Percentiles rank a stretch among this genome's conserved stretches.
These are phyloP conservation scores for Trichosporon sp. DNA, from an alignment of 1,284 basidiomycete species.

Conservation along the genomic window DNA sequence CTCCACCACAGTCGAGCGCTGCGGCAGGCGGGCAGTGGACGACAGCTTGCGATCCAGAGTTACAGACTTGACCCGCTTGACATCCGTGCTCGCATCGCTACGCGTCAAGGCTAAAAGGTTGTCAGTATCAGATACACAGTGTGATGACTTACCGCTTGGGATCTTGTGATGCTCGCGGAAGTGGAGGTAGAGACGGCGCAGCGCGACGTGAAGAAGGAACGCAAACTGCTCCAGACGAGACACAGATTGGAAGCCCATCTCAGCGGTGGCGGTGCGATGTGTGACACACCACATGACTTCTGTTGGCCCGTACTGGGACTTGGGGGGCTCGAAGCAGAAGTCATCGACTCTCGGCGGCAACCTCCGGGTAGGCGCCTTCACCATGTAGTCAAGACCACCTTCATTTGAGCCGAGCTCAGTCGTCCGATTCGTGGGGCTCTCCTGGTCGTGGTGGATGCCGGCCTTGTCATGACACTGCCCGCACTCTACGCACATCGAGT, in stretches of 20 bases:
- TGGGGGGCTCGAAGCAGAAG: slow-evolving; percentile 65
- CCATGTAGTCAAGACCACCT: slow-evolving; percentile 35
- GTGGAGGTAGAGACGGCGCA: slow-evolving; percentile 83
- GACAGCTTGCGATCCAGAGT: slow-evolving; percentile 86
- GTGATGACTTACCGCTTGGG: slow-evolving; percentile 49
- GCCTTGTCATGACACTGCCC: slow-evolving; percentile 70
- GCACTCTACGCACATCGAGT: slow-evolving; percentile 85
- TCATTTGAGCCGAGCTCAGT: slow-evolving; percentile 31
- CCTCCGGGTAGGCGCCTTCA: slow-evolving; percentile 39
- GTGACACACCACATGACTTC: slow-evolving; percentile 63
- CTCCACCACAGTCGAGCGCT: slow-evolving; percentile 91
- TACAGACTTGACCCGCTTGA: slow-evolving; percentile 86
- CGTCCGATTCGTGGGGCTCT: slow-evolving; percentile 12
- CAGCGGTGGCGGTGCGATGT: slow-evolving; percentile 63
- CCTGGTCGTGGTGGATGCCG: slow-evolving; percentile 44
- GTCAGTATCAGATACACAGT: neutral
- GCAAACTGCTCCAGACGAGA: slow-evolving; percentile 96
- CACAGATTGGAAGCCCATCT: slow-evolving; percentile 79
- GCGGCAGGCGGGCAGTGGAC: slow-evolving; percentile 83
- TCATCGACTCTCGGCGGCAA: slow-evolving; percentile 65
- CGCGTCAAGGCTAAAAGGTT: slow-evolving; percentile 12
- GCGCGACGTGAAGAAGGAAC: slow-evolving; percentile 90
- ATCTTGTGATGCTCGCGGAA: slow-evolving; percentile 89
- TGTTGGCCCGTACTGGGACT: slow-evolving; percentile 20
- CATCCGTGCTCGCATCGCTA: slow-evolving; percentile 60